These are phyloP conservation scores for Speleostelium caveatum DNA, from an alignment of 78 protist species.

Conservation along the genomic window DNA sequence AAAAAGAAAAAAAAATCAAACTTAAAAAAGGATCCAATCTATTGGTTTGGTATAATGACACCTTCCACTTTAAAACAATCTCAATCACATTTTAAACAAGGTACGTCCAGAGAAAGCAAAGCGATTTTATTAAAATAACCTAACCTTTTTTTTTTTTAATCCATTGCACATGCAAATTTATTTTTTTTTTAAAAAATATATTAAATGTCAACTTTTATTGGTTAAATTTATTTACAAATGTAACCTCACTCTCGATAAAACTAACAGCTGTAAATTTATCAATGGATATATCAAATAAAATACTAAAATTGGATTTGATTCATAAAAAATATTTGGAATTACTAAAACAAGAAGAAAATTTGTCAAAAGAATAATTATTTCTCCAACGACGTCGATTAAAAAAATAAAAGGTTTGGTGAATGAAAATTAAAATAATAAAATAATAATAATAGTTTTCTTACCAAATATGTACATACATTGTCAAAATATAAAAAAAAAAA, in stretches of 20 bases:
- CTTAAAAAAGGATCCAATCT: slow-evolving; percentile 42
- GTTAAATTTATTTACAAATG: no score
- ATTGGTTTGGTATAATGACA: slow-evolving; percentile 66
- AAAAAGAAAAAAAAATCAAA: slow-evolving; percentile 39
- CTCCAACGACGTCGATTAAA: no score
- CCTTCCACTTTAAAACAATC: slow-evolving; percentile 69
- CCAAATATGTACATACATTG: no score
- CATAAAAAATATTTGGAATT: slow-evolving; percentile 39
- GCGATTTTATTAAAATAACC: neutral
- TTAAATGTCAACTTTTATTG: neutral
- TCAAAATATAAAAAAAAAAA: no score
- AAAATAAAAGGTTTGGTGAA: no score
- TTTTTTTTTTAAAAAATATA: neutral
- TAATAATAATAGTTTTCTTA: no score
- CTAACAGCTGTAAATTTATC: slow-evolving; percentile 47
- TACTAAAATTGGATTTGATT: slow-evolving; percentile 30
- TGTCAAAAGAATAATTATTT: no score
- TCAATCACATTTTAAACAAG: slow-evolving; percentile 60
- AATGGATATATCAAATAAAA: slow-evolving; percentile 65
- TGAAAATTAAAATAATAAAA: no score
- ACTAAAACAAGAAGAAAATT: no score
- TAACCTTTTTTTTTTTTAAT: neutral
- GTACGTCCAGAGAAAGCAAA: neutral
- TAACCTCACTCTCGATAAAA: no score
- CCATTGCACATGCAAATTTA: neutral